Conservation (phyloP, 2,329 filamentous ascomycete species). For the Botrytis galanthina region DNA sequence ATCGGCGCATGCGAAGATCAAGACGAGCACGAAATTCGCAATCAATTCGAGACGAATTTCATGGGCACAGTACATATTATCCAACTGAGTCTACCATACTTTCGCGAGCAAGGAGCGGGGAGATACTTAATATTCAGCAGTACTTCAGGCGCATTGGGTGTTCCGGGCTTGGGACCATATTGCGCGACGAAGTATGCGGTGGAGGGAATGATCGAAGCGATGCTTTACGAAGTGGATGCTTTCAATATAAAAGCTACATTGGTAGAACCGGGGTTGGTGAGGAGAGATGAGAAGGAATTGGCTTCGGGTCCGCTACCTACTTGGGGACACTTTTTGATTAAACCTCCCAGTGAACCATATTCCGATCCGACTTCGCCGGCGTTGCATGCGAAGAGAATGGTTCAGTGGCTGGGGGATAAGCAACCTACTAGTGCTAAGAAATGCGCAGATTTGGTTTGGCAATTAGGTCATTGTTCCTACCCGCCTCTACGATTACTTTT, state of each 20-base stretch:
- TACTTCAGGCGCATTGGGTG: slow-evolving; percentile 86
- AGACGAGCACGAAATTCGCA: slow-evolving; percentile 88
- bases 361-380: slow-evolving; percentile 74
- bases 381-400: slow-evolving; percentile 83
- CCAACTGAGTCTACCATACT: slow-evolving; percentile 82
- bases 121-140: slow-evolving; percentile 94
- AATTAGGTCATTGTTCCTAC: slow-evolving; percentile 91
- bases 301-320: slow-evolving; percentile 59
- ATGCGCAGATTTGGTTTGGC: slow-evolving; percentile 90
- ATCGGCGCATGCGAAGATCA: slow-evolving; percentile 96
- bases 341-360: slow-evolving; percentile 80
- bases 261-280: slow-evolving; percentile 85
- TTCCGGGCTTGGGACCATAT: slow-evolving; percentile 89
- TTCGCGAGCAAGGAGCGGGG: slow-evolving; percentile 71
- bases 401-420: slow-evolving; percentile 90
- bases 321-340: slow-evolving; percentile 91
- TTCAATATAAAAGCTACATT: slow-evolving; percentile 94
- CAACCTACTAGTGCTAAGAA: slow-evolving; percentile 92
- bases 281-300: slow-evolving; percentile 74
- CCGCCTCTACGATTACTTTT: slow-evolving; percentile 83
- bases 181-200: slow-evolving; percentile 97
- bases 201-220: slow-evolving; percentile 90
- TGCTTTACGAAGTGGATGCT: slow-evolving; percentile 89
- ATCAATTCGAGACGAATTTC: slow-evolving; percentile 98
- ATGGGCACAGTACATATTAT: slow-evolving; percentile 94